Percentiles rank a stretch among this genome's conserved stretches.
Conservation (phyloP, 176 grass and related monocot species). For the Pontederia crassipes region DNA sequence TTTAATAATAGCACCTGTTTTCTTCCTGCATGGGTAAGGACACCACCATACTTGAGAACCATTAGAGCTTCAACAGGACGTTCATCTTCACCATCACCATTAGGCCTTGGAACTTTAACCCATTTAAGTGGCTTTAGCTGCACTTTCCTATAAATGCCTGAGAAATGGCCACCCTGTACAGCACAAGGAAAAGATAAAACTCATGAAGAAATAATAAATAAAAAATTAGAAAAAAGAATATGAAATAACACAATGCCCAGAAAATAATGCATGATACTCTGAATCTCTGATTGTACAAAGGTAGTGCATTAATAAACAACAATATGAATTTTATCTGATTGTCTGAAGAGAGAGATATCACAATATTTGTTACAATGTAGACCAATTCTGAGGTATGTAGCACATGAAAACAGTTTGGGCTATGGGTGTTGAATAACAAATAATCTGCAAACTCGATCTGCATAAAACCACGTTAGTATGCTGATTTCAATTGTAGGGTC, state of each 20-base stretch:
- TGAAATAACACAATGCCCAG: no score
- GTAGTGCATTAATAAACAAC: not conserved
- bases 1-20: constrained; percentile 54
- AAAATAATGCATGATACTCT: no score
- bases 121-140: constrained; percentile 85
- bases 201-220: not conserved
- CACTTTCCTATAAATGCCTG: constrained; percentile 94
- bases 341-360: not conserved
- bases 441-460: no score
- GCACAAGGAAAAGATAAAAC: constrained; percentile 17
- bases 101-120: constrained; percentile 40
- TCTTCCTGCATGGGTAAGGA: constrained; percentile 97
- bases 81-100: constrained; percentile 61
- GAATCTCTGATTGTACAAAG: no score
- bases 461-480: no score
- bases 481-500: not conserved
- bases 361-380: not conserved
- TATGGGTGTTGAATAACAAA: no score
- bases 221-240: constrained; percentile 6
- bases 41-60: constrained; percentile 94
- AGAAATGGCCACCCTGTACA: constrained; percentile 85
- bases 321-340: not conserved
- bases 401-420: not conserved
- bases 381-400: not conserved
- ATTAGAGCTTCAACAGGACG: constrained; percentile 77